These are phyloP conservation scores for Stephanodiscus triporus DNA, from an alignment of 108 stramenopile species.

Conservation along the genomic window DNA sequence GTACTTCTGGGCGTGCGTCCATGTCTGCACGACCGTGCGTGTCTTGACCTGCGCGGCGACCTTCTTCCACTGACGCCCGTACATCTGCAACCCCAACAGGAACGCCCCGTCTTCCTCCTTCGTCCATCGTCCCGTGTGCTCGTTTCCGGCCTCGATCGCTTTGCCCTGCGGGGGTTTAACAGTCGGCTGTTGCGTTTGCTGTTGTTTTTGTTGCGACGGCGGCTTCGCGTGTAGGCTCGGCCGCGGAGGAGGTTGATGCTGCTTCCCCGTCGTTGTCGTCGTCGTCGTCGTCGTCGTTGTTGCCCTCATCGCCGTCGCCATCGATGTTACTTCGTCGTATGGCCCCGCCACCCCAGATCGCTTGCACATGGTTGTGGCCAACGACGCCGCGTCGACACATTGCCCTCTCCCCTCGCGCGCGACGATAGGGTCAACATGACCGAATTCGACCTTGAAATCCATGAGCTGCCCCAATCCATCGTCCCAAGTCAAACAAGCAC, in stretches of 20 bases:
- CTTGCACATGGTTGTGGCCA: too few species aligned
- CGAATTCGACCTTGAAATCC: neutral
- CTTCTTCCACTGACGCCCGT: constrained; percentile 97
- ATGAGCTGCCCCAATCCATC: neutral
- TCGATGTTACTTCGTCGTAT: too few species aligned
- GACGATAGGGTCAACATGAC: neutral
- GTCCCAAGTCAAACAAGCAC: neutral
- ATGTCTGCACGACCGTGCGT: constrained; percentile 95
- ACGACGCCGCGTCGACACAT: too few species aligned
- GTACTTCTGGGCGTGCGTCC: constrained; percentile 99
- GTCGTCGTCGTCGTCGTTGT: too few species aligned
- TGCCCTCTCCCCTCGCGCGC: neutral
- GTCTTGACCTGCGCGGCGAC: constrained; percentile 91
- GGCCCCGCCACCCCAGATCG: too few species aligned
- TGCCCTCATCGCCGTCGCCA: too few species aligned
- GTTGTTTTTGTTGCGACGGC: neutral
- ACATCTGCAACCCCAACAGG: constrained; percentile 91
- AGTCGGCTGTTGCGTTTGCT: neutral
- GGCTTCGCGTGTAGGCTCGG: neutral
- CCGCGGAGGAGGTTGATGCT: neutral
- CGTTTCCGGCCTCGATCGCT: constrained; percentile 78
- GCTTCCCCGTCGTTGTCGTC: neutral
- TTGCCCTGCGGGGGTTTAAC: constrained; percentile 47
- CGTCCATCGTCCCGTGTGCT: constrained; percentile 98
- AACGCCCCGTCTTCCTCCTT: constrained; percentile 95